Evolutionary conservation across 371 early-diverging fungal genomes (phyloP), one percentile per base, ranked within the genome.

Genomic region (Rhizopus sp.): DNA sequence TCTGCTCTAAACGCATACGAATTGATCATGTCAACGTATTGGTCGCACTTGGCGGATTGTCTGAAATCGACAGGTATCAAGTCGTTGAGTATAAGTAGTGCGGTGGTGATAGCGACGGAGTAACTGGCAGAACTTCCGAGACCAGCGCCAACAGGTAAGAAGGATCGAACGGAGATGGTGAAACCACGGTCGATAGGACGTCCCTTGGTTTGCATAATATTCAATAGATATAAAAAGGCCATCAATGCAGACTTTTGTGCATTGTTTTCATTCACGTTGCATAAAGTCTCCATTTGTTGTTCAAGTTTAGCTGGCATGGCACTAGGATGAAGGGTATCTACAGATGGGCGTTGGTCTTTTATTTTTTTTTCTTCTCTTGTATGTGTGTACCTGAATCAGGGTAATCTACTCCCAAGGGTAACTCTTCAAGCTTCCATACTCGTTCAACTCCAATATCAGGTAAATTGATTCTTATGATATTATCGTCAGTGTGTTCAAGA

Each of bases 111-210:
- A 13, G 80, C 83, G 10, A 93, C 94, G 45, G 89, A 85, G 70
- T 86, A 96, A 8, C 97, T 86, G 1, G 99, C 99, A 5, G 97
- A 96, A 5, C 95, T 95, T 3, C 99, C 99, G 10, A 98, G 82
- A 0, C 99, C 99, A 13, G 96, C 88, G 16, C 97, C 95, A n/a
- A 97, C 90, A 3, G 98, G 98, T 5, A 98, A 60, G 34, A 73
- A 70, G 0, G 96, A 94, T 10, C 87, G 74, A 23, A 93, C 84
- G 50, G 70, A 66, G 31, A 93, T 59, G 5, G 81, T 83, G 38
- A 91, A 80, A 4, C 84, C 84, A 33, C 40, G 70, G 45, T 39
- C 46, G 13, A 45, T 60, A 7, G 50, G 61, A 3, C 33, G 23
- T 12, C 66, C 46, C 37, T 66, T 69, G 2, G 64, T 40, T 8